Evolutionary conservation across 1,139 yeast species (phyloP).

Genomic region (Geotrichum fermentans): DNA sequence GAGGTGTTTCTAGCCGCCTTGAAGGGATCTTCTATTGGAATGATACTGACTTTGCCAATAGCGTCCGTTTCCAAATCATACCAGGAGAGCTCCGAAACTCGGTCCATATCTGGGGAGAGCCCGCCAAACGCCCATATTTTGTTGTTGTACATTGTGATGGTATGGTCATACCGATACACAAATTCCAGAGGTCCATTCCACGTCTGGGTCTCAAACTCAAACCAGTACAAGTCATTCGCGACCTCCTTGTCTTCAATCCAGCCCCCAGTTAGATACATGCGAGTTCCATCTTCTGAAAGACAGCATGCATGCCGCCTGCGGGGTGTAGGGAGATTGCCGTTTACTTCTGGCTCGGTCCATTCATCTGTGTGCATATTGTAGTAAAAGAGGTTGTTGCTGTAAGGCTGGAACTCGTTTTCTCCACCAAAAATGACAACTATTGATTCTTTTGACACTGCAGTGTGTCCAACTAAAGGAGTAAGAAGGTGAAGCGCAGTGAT

Average conservation of each 20-base stretch:
- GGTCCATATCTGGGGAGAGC: constrained; percentile 52
- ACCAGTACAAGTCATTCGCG: constrained; percentile 46
- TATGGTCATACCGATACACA: constrained; percentile 53
- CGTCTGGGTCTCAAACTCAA: constrained; percentile 42
- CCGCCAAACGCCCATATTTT: constrained; percentile 61
- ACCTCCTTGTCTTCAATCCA: constrained; percentile 35
- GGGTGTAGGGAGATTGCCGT: constrained; percentile 41
- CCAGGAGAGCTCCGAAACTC: constrained; percentile 44
- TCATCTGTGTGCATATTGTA: constrained; percentile 26
- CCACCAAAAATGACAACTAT: constrained; percentile 55
- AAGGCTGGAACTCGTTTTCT: constrained; percentile 41
- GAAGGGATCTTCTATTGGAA: constrained; percentile 21
- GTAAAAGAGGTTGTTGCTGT: constrained; percentile 24
- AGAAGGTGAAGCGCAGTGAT: not conserved
- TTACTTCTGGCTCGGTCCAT: constrained; percentile 31
- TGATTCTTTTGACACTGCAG: constrained; percentile 48
- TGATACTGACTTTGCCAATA: constrained; percentile 42
- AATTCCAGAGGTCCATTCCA: constrained; percentile 53
- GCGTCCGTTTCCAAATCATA: constrained; percentile 46
- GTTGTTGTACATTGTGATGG: constrained; percentile 43
- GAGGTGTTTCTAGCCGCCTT: constrained; percentile 13
- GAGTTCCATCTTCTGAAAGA: constrained; percentile 46
- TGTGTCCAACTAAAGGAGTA: constrained; percentile 44
- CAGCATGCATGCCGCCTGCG: constrained; percentile 58
- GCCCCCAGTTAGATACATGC: constrained; percentile 55